Conservation (phyloP, 495 filamentous ascomycete genomes). For the Geoglossum glabrum region DNA sequence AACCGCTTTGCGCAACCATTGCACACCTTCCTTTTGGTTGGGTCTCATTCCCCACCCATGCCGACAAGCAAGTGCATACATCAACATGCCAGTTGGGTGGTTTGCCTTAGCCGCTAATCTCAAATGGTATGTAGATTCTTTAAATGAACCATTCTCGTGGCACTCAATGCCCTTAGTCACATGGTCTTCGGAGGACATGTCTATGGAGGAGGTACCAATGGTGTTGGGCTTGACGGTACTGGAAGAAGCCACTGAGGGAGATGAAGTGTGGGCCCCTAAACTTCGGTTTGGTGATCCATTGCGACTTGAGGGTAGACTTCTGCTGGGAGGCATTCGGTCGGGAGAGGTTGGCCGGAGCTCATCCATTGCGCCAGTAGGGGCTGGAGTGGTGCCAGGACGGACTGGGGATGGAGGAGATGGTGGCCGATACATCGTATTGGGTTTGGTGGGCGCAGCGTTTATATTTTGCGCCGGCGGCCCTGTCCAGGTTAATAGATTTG, state of each 20-base stretch:
- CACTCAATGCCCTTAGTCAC: slow-evolving; percentile 68
- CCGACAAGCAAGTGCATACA: slow-evolving; percentile 90
- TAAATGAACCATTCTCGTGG: slow-evolving; percentile 67
- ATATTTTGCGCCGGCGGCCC: slow-evolving; percentile 28
- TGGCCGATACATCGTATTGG: slow-evolving; percentile 18
- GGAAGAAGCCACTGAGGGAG: slow-evolving; percentile 6
- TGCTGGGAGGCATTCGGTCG: background rate
- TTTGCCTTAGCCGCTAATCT: slow-evolving; percentile 71
- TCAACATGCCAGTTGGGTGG: slow-evolving; percentile 80
- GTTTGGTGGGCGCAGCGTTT: slow-evolving; percentile 18
- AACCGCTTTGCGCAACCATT: slow-evolving; percentile 77
- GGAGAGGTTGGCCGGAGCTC: background rate
- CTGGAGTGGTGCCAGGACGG: slow-evolving; percentile 14
- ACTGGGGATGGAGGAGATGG: slow-evolving; percentile 35
- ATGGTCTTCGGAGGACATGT: slow-evolving; percentile 66
- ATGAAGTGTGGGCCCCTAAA: background rate
- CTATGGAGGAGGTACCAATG: slow-evolving; percentile 16
- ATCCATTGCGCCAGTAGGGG: background rate
- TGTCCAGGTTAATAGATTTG: slow-evolving; percentile 40
- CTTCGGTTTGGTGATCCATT: background rate
- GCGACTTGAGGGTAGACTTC: background rate
- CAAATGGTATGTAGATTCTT: slow-evolving; percentile 88
- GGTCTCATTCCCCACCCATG: slow-evolving; percentile 96
- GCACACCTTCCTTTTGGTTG: slow-evolving; percentile 71
- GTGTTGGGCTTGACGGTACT: slow-evolving; percentile 12